Evolutionary conservation across 2,329 filamentous ascomycete genomes (phyloP), one percentile per base, ranked within the genome.

Genomic region (Xylariaceae sp.): DNA sequence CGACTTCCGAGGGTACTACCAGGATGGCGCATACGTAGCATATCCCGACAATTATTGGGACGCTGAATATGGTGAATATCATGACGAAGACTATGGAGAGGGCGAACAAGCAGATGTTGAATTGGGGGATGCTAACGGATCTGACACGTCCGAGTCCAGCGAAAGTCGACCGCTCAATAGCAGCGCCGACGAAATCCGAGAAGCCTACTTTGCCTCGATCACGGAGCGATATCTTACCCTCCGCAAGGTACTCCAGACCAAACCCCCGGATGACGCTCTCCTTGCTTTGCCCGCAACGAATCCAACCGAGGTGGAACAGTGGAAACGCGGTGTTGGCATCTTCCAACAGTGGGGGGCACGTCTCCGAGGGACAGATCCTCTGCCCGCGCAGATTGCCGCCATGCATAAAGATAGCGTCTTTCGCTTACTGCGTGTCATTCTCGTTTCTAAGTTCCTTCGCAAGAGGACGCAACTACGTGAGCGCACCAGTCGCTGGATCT

Each of bases 401-500:
- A 81, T 94, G 76, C 78, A 84, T 63, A 85, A 87, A 60, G 77
- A 80, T 15, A 83, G 80, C 42, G 79, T 88, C 2, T 72, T 92
- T 47, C 78, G 80, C 34, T 76, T 92, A 30, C 68, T 96, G 37
- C 78, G 81, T 22, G 75, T 92, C 49, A 72, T 88, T n/a, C 74
- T 87, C 26, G 77, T 79, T 16, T 82, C 83, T 49, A 83, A 82
- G 56, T 82, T 87, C 48, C 78, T 87, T 49, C 79, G 78, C 43
- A 79, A 78, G 47, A 80, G 80, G n/a, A 71, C 76, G 19, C 76
- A 79, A 29, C 74, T 90, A 29, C 76, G 82, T 22, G 79, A 81
- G 62, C 80, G 85, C 45, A 84, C 88, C 4, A 91, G 89, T 55
- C 79, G 84, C 15, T 97, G 92, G 92, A 75, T 89, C 3, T 96